Percentiles rank a stretch among this genome's conserved stretches.
Evolutionary conservation across 192 early-diverging fungal species (phyloP).

Genomic region (Coemansia sp.): DNA sequence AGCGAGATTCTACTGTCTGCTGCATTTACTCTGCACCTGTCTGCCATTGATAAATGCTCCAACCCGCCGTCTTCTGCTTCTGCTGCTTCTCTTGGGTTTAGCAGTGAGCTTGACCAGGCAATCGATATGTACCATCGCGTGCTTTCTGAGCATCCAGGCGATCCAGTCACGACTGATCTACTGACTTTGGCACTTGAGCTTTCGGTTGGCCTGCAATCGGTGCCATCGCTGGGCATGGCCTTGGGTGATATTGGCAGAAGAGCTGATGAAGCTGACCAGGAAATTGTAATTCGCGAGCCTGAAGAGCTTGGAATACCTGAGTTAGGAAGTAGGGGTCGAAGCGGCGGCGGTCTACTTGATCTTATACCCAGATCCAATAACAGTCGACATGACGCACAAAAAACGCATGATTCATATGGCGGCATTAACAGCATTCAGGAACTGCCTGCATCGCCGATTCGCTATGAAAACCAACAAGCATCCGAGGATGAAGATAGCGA

Average conservation of each 20-base stretch:
- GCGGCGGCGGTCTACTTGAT: background rate
- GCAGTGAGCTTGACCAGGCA: conserved; percentile 28
- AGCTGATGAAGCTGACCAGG: background rate
- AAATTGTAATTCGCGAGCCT: conserved; percentile 5
- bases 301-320: conserved; percentile 1
- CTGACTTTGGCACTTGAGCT: conserved; percentile 42
- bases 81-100: background rate
- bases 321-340: background rate
- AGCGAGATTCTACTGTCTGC: conserved; percentile 29
- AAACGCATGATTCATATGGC: background rate
- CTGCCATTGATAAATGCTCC: conserved; percentile 20
- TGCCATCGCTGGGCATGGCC: background rate
- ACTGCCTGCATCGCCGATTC: background rate
- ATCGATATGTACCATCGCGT: conserved; percentile 48
- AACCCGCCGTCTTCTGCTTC: background rate
- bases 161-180: conserved; percentile 45
- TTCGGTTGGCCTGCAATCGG: conserved; percentile 19
- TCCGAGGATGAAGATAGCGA: conserved; percentile 36
- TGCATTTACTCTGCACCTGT: conserved; percentile 35
- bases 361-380: background rate
- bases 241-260: conserved; percentile 17
- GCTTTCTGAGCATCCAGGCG: conserved; percentile 34
- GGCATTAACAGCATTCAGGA: background rate
- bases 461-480: background rate
- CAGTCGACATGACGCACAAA: background rate